Evolutionary conservation across 805 yeast genomes (phyloP).

Genomic region (Metschnikowia santaceciliae): DNA sequence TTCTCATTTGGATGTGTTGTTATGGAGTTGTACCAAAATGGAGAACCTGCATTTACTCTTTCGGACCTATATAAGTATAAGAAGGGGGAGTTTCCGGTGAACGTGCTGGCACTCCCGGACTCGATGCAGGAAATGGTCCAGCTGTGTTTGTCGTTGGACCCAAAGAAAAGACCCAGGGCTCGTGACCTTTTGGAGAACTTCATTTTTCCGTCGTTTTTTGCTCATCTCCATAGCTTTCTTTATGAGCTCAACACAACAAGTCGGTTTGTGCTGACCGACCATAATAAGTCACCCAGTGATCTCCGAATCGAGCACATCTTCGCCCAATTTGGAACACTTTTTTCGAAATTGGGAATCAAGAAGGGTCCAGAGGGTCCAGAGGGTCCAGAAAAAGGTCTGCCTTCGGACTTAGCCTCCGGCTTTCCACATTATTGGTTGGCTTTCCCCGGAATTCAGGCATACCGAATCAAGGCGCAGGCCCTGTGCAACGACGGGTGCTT

Average conservation of each 20-base stretch:
- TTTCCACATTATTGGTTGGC: constrained; percentile 37
- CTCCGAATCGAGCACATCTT: constrained; percentile 58
- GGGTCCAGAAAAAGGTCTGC: too few species aligned
- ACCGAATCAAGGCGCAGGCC: constrained; percentile 36
- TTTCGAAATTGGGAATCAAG: constrained; percentile 20
- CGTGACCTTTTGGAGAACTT: constrained; percentile 46
- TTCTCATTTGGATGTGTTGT: constrained; percentile 83
- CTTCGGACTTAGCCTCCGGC: neutral
- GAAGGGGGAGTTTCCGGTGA: constrained; percentile 63
- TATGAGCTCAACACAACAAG: constrained; percentile 38
- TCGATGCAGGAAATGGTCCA: constrained; percentile 51
- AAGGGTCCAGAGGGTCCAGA: too few species aligned
- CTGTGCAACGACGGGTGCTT: constrained; percentile 20
- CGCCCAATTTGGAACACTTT: constrained; percentile 49
- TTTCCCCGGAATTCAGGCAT: constrained; percentile 49
- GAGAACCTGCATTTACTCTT: constrained; percentile 78
- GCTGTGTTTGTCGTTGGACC: constrained; percentile 63
- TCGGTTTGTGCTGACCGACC: constrained; percentile 12
- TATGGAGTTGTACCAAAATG: constrained; percentile 85
- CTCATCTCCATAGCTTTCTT: constrained; percentile 43
- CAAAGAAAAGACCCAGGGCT: constrained; percentile 56
- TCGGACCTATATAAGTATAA: constrained; percentile 84
- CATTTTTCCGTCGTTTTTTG: constrained; percentile 67
- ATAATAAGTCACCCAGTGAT: constrained; percentile 31
- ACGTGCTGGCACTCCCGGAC: constrained; percentile 53